These are phyloP conservation scores for Lagerstroemia speciosa DNA, from an alignment of 345 rosid genomes.

Conservation along the genomic window DNA sequence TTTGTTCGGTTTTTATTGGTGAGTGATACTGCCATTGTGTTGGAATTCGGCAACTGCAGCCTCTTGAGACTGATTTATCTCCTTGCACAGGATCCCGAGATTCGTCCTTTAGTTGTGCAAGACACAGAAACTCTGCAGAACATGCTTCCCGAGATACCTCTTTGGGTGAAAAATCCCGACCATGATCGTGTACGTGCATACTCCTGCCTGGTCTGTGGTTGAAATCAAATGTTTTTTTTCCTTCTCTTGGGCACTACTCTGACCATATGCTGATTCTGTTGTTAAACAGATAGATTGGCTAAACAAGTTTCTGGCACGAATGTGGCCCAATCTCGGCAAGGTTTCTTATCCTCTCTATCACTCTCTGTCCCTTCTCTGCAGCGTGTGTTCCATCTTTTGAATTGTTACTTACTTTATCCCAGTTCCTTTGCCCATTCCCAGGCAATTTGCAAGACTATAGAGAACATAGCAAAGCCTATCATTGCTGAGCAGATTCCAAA, in stretches of 20 bases:
- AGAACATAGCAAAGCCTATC: conserved; percentile 64
- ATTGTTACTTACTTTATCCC: conserved; percentile 8
- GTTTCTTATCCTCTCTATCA: conserved; percentile 21
- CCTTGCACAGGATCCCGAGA: conserved; percentile 55
- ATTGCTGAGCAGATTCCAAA: conserved; percentile 89
- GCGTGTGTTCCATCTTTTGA: not conserved
- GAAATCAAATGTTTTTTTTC: not conserved
- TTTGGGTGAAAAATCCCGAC: conserved; percentile 91
- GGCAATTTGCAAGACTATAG: conserved; percentile 84
- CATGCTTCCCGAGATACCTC: conserved; percentile 91
- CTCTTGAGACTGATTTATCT: not conserved
- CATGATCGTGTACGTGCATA: conserved; percentile 67
- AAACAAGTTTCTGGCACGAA: conserved; percentile 58
- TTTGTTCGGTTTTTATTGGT: too few relatives aligned
- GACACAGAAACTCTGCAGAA: conserved; percentile 63
- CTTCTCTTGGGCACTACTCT: not conserved
- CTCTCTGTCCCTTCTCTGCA: not conserved
- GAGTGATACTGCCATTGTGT: too few relatives aligned
- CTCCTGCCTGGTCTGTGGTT: conserved; percentile 6
- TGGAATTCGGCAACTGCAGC: too few relatives aligned
- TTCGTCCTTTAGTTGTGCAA: conserved; percentile 61
- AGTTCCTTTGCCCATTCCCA: conserved; percentile 13
- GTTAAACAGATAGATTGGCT: conserved; percentile 74
- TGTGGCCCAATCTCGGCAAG: conserved; percentile 99
- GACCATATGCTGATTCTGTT: not conserved